Base-by-base conservation (phyloP, 495 filamentous ascomycete species). In the Lasiosphaeria miniovina region DNA sequence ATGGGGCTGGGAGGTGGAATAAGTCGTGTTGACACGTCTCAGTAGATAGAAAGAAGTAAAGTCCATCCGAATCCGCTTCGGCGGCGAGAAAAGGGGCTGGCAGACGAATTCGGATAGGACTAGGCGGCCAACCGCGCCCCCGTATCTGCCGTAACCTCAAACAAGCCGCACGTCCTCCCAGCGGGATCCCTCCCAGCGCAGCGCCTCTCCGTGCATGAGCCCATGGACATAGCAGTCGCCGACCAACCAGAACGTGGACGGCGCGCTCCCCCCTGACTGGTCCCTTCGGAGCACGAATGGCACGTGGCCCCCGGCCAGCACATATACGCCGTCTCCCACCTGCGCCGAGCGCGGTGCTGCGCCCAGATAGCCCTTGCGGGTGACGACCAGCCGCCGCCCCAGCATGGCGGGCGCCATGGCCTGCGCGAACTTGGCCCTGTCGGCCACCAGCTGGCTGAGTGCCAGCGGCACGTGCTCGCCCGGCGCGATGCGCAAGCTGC, bases 141-240 rank as follows among this genome's bases (percentile, higher is more conserved):
- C 24, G 24, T 24, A 24, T 24, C 24, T 24, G 24, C 24, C 24
- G 24, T 24, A 24, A 24, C 24, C 24, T 46, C 43, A 46, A 46
- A 46, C 43, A 14, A 46, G 5, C 12, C 12, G 43, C 12, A 46
- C 1, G 8, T 46, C 6, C 6, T 46, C 11, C 43, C 43, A 46
- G 15, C 6, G 4, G 15, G 1, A 46, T 5, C 12, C 43, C 15
- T 46, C 15, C 43, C 43, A 46, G 12, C 5, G 6, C 43, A 57
- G 35, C 53, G 53, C 52, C 36, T 55, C 35, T 41, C 52, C 52
- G 31, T 55, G 14, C 52, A 55, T 41, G 15, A 55, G 15, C 3
- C 52, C 52, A n/a, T 55, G 52, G 11, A 55, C n/a, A 38, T 55
- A 55, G 32, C 52, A 55, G 12, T 55, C 52, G 12, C 52, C 52